Conservation (phyloP, 1,139 yeast genomes). For the Zhuliangozyma blackwelliae region DNA sequence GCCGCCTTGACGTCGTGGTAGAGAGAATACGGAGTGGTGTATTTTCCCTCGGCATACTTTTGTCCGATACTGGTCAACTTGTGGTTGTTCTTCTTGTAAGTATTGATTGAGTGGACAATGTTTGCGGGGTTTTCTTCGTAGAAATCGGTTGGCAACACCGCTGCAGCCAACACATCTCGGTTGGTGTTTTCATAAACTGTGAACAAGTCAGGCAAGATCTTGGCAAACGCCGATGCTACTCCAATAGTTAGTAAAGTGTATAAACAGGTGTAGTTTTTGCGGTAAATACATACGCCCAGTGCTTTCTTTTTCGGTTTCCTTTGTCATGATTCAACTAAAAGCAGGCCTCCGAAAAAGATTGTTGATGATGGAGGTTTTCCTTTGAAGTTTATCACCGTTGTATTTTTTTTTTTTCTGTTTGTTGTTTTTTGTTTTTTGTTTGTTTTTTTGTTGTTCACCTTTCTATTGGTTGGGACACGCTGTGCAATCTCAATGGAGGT, state of each 20-base stretch:
- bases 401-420: conserved; percentile 1
- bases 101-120: conserved; percentile 40
- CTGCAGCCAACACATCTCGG: conserved; percentile 29
- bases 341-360: not conserved
- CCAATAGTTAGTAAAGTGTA: conserved; percentile 6
- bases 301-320: conserved; percentile 5
- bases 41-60: conserved; percentile 24
- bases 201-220: conserved; percentile 17
- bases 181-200: conserved; percentile 32
- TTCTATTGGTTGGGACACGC: not conserved
- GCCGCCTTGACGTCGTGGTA: conserved; percentile 75
- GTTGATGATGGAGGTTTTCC: conserved; percentile 3
- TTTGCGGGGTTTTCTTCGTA: conserved; percentile 39
- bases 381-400: not conserved
- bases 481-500: too few species aligned
- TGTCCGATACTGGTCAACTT: conserved; percentile 18
- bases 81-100: conserved; percentile 15
- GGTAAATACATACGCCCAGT: not conserved
- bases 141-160: conserved; percentile 42
- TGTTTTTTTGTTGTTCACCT: not conserved
- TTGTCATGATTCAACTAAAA: conserved; percentile 7
- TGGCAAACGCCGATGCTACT: conserved; percentile 4
- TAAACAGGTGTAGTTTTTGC: too few species aligned
- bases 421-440: conserved; percentile 3
- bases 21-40: conserved; percentile 43